Evolutionary conservation across 164 flowering plant genomes (phyloP), one percentile per base, ranked within the genome.

Genomic region (Liriodendron chinense): DNA sequence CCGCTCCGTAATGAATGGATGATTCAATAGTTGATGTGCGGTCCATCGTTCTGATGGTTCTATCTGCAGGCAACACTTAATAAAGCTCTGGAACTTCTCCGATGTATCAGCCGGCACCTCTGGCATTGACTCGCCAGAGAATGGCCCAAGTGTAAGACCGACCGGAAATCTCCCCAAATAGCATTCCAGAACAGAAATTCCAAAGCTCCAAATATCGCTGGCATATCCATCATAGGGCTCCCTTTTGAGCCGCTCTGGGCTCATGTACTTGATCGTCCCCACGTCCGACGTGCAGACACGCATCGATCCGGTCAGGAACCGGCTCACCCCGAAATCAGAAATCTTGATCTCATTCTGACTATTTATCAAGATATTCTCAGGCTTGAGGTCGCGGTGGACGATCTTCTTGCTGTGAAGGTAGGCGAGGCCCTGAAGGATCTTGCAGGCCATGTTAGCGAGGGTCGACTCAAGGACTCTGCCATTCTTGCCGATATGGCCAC

Each of bases 211-310:
- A n/a, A n/a, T n/a, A n/a, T n/a, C n/a, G n/a, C n/a, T n/a, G n/a
- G n/a, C n/a, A n/a, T n/a, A n/a, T n/a, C n/a, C n/a, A n/a, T n/a
- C n/a, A n/a, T n/a, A n/a, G n/a, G n/a, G n/a, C n/a, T n/a, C n/a
- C n/a, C n/a, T n/a, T n/a, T n/a, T n/a, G n/a, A n/a, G n/a, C n/a
- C n/a, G n/a, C n/a, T n/a, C n/a, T n/a, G 91, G 90, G 65, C 93
- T 87, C 93, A 90, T 90, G 73, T 90, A 90, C 0, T 89, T 89
- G n/a, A 79, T 76, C 6, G 91, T 88, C 4, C 91, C 92, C 72
- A 69, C 77, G 57, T 20, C 77, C 0, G 80, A 23, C 2, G 0
- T 67, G 48, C 53, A 48, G 53, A 9, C 7, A 48, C 9, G 7
- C 53, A 48, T 48, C 4, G 53, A 4, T 16, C 77, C 73, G 9